Base-by-base conservation (phyloP, 2,329 filamentous ascomycete genomes). In the Trichoderma simmonsii region DNA sequence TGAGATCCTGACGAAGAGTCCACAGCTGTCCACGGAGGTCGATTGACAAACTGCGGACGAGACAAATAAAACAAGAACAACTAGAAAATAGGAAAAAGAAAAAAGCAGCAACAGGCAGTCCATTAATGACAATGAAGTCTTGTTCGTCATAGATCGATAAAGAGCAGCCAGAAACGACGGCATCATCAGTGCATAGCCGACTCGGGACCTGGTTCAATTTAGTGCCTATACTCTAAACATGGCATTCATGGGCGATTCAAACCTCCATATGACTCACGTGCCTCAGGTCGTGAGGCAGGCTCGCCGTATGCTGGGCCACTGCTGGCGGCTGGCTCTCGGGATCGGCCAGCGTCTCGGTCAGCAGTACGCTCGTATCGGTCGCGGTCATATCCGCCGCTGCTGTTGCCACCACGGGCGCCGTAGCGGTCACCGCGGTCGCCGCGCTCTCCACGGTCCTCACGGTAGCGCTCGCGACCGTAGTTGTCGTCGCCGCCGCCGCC, bases 341-440 rank as follows among this genome's bases (percentile, higher is more conserved):
- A 77, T 71, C 83, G 82, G 56, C 80, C 76, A 70, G 80, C 77
- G 43, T 84, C 82, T 61, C 83, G 83, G 28, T 85, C 83, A 66
- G 78, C 78, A 67, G 78, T 80, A 67, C 85, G 85, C 67, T 89
- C 85, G 63, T 86, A 86, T 72, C 85, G 83, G 15, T 84, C 83
- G 65, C 83, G 81, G 18, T 86, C 86, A 73, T 87, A 86, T 54
- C 83, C 84, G 73, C 84, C 78, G 68, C 77, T 74, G 39, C 70
- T 56, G 34, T 65, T 66, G 43, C 70, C 70, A 21, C 71, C 78
- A 60, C 82, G 82, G 66, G 79, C 75, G n/a, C 77, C 77, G 70
- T 84, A 83, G 71, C 82, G 81, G 24, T 84, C 83, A 56, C 64
- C 64, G 24, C 61, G 64, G 15, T 67, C 64, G 9, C 34, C 64